Base-by-base conservation (phyloP, 768 basidiomycete genomes). In the Leccinum fibrillosum region DNA sequence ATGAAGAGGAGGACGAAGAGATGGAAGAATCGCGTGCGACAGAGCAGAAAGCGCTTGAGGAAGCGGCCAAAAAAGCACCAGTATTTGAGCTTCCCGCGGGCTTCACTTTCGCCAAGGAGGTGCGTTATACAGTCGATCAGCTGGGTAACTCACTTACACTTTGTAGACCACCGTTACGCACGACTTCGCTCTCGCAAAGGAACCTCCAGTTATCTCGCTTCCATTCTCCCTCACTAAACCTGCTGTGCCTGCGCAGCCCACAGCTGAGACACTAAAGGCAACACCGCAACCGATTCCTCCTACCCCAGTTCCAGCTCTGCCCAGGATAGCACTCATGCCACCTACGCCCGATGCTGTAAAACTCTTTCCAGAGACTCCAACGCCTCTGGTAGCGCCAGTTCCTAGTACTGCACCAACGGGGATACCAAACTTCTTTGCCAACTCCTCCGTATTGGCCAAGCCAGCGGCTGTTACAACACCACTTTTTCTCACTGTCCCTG, bases 61-160 rank as follows among this genome's bases (percentile, higher is more conserved):
- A 83, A 63, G 82, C 82, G 7, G 79, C 81, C 11, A 81, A 80
- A 67, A 80, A 76, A 58, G 76, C 71, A 10, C 86, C 86, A 2
- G 71, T 75, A 5, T 90, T 87, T 68, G 77, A 85, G 42, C 75
- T 86, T 39, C 83, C 88, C 19, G 71, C 76, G 54, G 83, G 80
- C 7, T 91, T 92, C 71, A 83, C 77, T 47, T 90, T 92, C 64
- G 81, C 85, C 5, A 82, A 85, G 64, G 80, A 81, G 62, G 84
- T 84, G 62, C 58, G 82, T 76, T 19, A 8, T 32, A 39, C 19
- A 28, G 23, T 58, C 11, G 4, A 52, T 35, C 45, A 6, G 17
- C 8, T 21, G 37, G 19, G 4, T 37, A 26, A 59, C 19, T 48
- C 35, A 56, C 59, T 61, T 35, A 66, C 11, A 42, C 13, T 28